Conservation (phyloP, 148 eudicot genomes). For the Suaeda aralocaspica region DNA sequence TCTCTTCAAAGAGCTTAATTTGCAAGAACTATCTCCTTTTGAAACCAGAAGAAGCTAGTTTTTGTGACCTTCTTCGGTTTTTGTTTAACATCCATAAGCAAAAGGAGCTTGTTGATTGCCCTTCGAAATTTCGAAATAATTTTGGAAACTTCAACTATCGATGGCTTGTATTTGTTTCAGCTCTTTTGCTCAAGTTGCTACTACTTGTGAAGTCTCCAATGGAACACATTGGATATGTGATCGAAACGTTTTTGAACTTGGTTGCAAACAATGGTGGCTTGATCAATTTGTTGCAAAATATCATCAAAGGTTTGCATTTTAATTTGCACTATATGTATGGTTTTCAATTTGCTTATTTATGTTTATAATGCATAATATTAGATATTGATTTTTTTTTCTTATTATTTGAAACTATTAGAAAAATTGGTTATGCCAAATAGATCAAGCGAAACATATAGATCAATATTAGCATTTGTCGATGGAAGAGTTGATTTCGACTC, state of each 20-base stretch:
- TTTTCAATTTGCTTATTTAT: too few relatives aligned
- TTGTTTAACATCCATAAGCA: constrained; percentile 16
- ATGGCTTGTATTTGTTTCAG: constrained; percentile 38
- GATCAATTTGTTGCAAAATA: constrained; percentile 14
- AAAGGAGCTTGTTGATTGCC: constrained; percentile 17
- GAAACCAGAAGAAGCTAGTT: constrained; percentile 33
- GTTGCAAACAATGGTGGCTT: constrained; percentile 26
- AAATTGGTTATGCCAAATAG: constrained; percentile 27
- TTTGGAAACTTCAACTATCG: constrained; percentile 25
- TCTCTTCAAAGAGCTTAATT: constrained; percentile 8
- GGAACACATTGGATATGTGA: constrained; percentile 24
- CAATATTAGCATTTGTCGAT: constrained; percentile 34
- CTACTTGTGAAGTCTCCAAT: constrained; percentile 20
- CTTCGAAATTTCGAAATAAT: constrained; percentile 20
- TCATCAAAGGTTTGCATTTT: constrained; percentile 19
- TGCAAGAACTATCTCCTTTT: constrained; percentile 30
- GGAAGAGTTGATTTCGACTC: constrained; percentile 38
- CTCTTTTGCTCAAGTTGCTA: constrained; percentile 27
- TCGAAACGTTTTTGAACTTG: constrained; percentile 31
- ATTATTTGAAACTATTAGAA: constrained; percentile 21
- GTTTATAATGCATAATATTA: too few relatives aligned
- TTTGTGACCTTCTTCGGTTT: constrained; percentile 25
- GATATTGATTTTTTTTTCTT: too few relatives aligned
- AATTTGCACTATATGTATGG: too few relatives aligned
- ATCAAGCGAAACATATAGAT: constrained; percentile 28